These are phyloP conservation scores for Panicum miliaceum DNA, from an alignment of 176 grass and related monocot genomes.

Conservation along the genomic window DNA sequence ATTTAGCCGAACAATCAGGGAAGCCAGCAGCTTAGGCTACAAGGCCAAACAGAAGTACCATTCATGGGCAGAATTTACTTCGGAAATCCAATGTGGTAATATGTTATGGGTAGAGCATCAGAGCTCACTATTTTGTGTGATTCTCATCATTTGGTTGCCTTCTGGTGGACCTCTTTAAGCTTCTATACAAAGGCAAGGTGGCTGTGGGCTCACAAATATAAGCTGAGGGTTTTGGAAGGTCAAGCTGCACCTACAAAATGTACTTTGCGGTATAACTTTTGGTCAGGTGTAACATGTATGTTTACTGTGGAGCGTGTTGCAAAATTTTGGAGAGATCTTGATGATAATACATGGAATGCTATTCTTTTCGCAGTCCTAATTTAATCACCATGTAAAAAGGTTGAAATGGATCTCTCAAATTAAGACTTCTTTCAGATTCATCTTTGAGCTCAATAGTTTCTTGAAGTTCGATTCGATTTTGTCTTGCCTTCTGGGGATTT, in stretches of 20 bases:
- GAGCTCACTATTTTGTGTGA: conserved; percentile 8
- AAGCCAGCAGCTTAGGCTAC: conserved; percentile 61
- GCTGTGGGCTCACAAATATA: conserved; percentile 32
- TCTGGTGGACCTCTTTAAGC: neutral
- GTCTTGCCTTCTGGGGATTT: neutral
- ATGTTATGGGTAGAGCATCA: conserved; percentile 11
- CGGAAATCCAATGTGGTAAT: conserved; percentile 10
- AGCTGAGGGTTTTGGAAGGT: conserved; percentile 3
- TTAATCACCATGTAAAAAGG: neutral
- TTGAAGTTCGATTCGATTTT: neutral
- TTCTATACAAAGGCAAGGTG: neutral
- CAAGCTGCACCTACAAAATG: neutral
- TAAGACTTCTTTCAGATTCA: neutral
- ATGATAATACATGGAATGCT: neutral
- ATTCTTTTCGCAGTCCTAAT: neutral
- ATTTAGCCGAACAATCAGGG: conserved; percentile 78
- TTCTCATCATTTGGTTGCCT: conserved; percentile 28
- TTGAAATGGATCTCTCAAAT: neutral
- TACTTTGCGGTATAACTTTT: conserved; percentile 18
- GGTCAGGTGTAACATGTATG: neutral
- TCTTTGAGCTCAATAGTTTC: neutral
- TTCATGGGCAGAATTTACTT: conserved; percentile 8
- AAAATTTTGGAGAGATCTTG: neutral
- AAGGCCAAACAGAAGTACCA: conserved; percentile 17
- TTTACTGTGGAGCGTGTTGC: neutral